phyloP scores from a whole-genome alignment of 164 flowering plant species.

The Stephania yunnanensis region DNA sequence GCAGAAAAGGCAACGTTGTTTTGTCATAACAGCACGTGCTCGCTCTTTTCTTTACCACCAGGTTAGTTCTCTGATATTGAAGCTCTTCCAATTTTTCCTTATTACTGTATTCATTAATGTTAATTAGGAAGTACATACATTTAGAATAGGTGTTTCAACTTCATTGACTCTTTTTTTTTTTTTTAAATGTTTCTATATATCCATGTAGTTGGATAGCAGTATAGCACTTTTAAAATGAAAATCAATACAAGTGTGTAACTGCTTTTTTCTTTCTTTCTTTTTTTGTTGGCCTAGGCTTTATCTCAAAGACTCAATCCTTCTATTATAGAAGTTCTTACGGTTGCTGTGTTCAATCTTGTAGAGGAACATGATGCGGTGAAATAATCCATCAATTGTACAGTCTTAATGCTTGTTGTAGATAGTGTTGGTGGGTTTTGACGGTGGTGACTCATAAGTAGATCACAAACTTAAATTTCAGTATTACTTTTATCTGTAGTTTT shows the following conservation, averaged over 20 bases:
- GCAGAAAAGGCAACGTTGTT: conserved; percentile 62
- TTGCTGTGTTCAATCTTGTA: too few relatives aligned
- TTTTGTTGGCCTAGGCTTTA: not conserved
- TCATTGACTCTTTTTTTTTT: not conserved
- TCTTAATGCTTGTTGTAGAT: too few relatives aligned
- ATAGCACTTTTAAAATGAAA: not conserved
- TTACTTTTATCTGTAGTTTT: too few relatives aligned
- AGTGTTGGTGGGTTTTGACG: too few relatives aligned
- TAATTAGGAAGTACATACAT: not conserved
- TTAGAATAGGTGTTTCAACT: not conserved
- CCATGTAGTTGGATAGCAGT: not conserved
- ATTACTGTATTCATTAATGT: not conserved
- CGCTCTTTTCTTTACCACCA: conserved; percentile 95
- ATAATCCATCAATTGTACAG: too few relatives aligned
- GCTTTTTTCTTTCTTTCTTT: not conserved
- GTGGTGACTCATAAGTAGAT: too few relatives aligned
- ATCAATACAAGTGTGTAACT: too few relatives aligned
- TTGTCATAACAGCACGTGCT: conserved; percentile 73
- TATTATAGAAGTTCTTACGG: too few relatives aligned
- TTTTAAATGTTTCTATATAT: not conserved
- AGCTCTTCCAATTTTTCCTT: not conserved
- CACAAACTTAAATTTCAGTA: too few relatives aligned
- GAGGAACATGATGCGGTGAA: too few relatives aligned
- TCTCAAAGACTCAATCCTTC: too few relatives aligned
- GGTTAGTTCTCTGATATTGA: conserved; percentile 34